Evolutionary conservation across 345 rosid species (phyloP).

Genomic region (Abelmoschus esculentus): DNA sequence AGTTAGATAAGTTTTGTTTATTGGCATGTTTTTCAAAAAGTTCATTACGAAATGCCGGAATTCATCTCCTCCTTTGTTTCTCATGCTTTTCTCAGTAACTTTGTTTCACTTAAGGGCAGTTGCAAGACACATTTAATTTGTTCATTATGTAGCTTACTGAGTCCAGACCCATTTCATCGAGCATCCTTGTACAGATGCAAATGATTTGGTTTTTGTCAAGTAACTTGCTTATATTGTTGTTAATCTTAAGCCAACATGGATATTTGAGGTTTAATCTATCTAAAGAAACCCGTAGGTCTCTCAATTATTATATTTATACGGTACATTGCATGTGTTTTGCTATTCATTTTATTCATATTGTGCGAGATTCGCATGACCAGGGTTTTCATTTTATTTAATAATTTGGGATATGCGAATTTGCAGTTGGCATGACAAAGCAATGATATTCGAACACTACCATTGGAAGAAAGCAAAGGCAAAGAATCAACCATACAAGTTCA

Average conservation of each 20-base stretch:
- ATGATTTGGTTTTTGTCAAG: slow-evolving; percentile 3
- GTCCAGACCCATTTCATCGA: background rate
- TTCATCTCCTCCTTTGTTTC: background rate
- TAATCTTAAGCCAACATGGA: background rate
- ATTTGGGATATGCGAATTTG: background rate
- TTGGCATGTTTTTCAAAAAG: background rate
- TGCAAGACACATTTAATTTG: background rate
- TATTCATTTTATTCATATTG: background rate
- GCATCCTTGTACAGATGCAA: background rate
- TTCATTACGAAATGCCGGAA: background rate
- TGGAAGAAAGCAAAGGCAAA: slow-evolving; percentile 76
- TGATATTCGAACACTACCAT: slow-evolving; percentile 63
- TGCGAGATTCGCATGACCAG: background rate
- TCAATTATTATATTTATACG: background rate
- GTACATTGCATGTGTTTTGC: background rate
- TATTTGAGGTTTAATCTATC: background rate
- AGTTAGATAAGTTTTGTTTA: background rate
- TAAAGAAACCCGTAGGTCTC: background rate
- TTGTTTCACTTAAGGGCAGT: background rate
- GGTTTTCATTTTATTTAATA: background rate
- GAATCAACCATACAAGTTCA: slow-evolving; percentile 68
- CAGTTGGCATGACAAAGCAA: background rate
- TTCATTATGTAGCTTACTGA: background rate
- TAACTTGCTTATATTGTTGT: background rate
- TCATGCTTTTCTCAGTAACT: background rate